Evolutionary conservation across 148 eudicot genomes (phyloP).

Genomic region (Silene conica): DNA sequence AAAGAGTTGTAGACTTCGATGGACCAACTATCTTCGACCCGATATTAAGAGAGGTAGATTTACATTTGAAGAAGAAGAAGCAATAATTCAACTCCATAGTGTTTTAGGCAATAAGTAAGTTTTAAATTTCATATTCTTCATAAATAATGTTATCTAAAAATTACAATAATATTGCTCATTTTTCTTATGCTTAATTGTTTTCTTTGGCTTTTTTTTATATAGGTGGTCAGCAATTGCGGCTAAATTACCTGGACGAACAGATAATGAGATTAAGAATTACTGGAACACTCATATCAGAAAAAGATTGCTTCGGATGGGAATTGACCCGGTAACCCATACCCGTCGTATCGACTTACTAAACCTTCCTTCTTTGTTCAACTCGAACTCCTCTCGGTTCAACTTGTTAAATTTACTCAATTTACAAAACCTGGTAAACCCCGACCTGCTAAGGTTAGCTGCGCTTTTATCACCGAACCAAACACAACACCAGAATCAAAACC

Average conservation of each 20-base stretch:
- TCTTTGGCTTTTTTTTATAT: neutral
- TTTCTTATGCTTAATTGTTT: slow-evolving; percentile 1
- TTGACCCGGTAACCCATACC: slow-evolving; percentile 88
- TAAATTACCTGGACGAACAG: slow-evolving; percentile 87
- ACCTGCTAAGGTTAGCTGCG: slow-evolving; percentile 52
- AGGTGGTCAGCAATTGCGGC: slow-evolving; percentile 99
- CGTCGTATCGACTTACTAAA: slow-evolving; percentile 75
- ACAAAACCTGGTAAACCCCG: slow-evolving; percentile 59
- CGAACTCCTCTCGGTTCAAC: slow-evolving; percentile 40
- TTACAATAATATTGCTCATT: neutral
- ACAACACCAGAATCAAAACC: slow-evolving; percentile 28
- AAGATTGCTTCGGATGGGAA: slow-evolving; percentile 75
- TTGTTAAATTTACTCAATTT: slow-evolving; percentile 50
- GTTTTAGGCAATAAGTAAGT: slow-evolving; percentile 92
- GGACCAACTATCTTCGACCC: slow-evolving; percentile 93
- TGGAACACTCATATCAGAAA: slow-evolving; percentile 95
- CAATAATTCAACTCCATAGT: slow-evolving; percentile 85
- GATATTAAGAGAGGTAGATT: slow-evolving; percentile 91
- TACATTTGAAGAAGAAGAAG: slow-evolving; percentile 85
- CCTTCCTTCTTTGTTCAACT: slow-evolving; percentile 47
- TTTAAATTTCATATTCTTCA: neutral
- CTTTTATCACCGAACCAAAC: slow-evolving; percentile 39
- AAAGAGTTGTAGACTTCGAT: slow-evolving; percentile 89
- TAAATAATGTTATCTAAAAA: too few species aligned
- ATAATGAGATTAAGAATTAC: slow-evolving; percentile 87